Base-by-base conservation (phyloP, 208 protist species). In the Acanthamoeba royreba region DNA sequence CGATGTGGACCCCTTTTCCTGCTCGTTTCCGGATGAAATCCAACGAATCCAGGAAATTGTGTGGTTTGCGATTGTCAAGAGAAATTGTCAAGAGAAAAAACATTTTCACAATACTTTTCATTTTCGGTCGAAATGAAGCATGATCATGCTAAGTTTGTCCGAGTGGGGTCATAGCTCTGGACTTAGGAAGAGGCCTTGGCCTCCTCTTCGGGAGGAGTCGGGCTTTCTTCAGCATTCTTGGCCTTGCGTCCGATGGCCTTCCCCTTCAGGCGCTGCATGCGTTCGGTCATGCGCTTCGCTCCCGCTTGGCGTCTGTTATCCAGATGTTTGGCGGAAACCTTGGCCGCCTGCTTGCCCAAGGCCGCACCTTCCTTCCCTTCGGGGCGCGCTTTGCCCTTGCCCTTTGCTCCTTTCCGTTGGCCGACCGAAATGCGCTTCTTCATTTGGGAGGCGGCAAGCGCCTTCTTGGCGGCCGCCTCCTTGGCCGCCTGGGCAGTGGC, bases 391-490 rank as follows among this genome's bases (percentile, higher is more conserved):
- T n/a, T 33, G 45, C 13, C 79, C 15, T 55, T 53, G 79, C 22
- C 79, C 19, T 19, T 33, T 9, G 38, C 79, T 52, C 79, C 79
- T 87, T 87, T 87, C 19, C 79, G 31, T 33, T 55, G 35, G 79
- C 79, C 38, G 17, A 87, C 43, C 19, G 31, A 55, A 19, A 87
- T 87, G 79, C 79, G 79, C 79, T 87, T 87, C 79, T 87, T 87
- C 79, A 87, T 87, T 15, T 19, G 25, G 15, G 79, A 45, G 11
- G 31, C 43, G 79, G 79, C 79, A n/a, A 87, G 25, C 13, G 79
- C 79, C 79, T 87, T 58, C 79, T 87, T 87, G 13, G 79, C 79
- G 13, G 79, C 79, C 25, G 13, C 22, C 45, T 87, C 79, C 15
- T 53, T 42, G 19, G 79, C 79, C 35, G 15, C 42, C 43, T 53